Conservation (phyloP, 495 filamentous ascomycete genomes). For the Hypoxylon trugodes region DNA sequence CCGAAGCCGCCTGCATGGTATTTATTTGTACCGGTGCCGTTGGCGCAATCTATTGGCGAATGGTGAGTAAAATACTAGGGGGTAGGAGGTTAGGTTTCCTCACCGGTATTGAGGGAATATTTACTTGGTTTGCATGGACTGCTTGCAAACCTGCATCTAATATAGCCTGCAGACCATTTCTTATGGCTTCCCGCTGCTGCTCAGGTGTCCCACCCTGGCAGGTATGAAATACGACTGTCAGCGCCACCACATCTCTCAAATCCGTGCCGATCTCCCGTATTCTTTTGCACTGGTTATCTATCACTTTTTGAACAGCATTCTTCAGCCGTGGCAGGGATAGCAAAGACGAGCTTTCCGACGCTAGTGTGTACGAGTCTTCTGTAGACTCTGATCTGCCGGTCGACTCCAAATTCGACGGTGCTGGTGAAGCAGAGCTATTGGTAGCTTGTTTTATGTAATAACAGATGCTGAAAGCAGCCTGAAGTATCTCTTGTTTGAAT, state of each 20-base stretch:
- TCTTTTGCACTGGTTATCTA: slow-evolving; percentile 40
- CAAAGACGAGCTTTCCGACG: slow-evolving; percentile 38
- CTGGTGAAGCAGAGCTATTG: slow-evolving; percentile 8
- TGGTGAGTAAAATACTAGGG: slow-evolving; percentile 1
- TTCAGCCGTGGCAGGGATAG: slow-evolving; percentile 44
- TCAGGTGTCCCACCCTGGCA: slow-evolving; percentile 40
- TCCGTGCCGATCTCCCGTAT: slow-evolving; percentile 45
- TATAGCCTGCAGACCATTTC: slow-evolving; percentile 39
- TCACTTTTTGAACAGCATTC: slow-evolving; percentile 40
- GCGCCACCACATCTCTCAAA: slow-evolving; percentile 45
- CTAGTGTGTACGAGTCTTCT: slow-evolving; percentile 30
- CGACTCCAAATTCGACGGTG: slow-evolving; percentile 12
- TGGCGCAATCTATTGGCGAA: slow-evolving; percentile 28
- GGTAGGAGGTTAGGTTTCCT: background rate
- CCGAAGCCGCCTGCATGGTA: slow-evolving; percentile 17
- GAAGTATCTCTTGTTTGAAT: slow-evolving; percentile 47
- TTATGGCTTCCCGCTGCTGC: slow-evolving; percentile 38
- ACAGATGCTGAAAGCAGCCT: slow-evolving; percentile 50
- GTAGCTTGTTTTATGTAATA: slow-evolving; percentile 46
- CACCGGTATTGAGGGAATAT: slow-evolving; percentile 41
- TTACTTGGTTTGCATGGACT: slow-evolving; percentile 36
- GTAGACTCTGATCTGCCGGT: slow-evolving; percentile 24
- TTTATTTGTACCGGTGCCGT: slow-evolving; percentile 26
- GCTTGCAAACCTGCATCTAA: slow-evolving; percentile 41
- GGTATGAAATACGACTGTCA: slow-evolving; percentile 45